These are phyloP conservation scores for Botryosphaeria dothidea DNA, from an alignment of 2,329 filamentous ascomycete species.

Conservation along the genomic window DNA sequence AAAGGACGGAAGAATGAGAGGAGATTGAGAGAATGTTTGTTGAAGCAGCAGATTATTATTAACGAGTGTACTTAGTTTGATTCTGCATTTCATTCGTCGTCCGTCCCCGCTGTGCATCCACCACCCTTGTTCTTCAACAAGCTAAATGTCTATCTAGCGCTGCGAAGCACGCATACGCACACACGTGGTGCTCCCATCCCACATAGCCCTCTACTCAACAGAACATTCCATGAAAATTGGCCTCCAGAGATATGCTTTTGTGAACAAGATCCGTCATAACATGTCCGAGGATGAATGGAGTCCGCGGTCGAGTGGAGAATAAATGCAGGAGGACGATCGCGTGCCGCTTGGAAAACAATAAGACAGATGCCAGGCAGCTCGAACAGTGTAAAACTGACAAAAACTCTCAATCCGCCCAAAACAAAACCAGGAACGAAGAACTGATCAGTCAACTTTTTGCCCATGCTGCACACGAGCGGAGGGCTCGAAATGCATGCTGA, in stretches of 20 bases:
- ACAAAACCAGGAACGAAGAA: constrained; percentile 10
- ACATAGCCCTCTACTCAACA: neutral
- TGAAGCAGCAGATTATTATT: constrained; percentile 6
- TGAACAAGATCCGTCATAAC: constrained; percentile 1
- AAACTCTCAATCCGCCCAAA: constrained; percentile 15
- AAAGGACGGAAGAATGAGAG: neutral
- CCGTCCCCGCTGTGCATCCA: constrained; percentile 1
- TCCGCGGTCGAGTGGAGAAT: constrained; percentile 1
- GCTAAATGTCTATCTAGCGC: constrained; percentile 9
- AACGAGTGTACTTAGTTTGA: constrained; percentile 17
- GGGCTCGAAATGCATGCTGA: neutral
- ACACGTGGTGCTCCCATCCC: neutral
- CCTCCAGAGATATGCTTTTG: constrained; percentile 15
- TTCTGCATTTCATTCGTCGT: constrained; percentile 16
- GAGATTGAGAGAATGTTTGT: neutral
- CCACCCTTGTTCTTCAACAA: constrained; percentile 1
- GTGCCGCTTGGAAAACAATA: neutral
- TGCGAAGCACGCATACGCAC: neutral
- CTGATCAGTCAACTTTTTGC: constrained; percentile 13
- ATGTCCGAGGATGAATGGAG: constrained; percentile 5
- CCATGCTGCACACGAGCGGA: neutral
- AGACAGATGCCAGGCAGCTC: constrained; percentile 9
- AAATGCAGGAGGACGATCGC: neutral
- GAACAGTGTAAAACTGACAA: constrained; percentile 11
- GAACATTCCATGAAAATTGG: neutral